Evolutionary conservation across 305 asterid species (phyloP).

Genomic region (Lippia alba): DNA sequence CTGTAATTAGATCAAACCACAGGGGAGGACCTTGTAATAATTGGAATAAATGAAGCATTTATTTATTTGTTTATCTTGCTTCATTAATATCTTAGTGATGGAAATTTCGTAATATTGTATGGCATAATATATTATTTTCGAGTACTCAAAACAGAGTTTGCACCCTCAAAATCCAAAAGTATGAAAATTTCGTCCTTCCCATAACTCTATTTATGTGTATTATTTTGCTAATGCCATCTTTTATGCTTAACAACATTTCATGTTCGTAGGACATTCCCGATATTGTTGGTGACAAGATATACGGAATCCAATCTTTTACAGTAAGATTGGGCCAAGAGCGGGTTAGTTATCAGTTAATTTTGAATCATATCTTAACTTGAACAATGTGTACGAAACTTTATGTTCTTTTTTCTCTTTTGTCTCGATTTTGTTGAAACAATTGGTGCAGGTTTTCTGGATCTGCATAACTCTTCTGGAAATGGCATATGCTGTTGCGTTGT

Average conservation of each 20-base stretch:
- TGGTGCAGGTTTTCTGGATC: constrained; percentile 67
- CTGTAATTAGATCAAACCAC: too few species aligned
- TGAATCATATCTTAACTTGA: background rate
- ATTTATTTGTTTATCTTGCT: too few species aligned
- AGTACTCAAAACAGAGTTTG: background rate
- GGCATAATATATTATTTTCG: background rate
- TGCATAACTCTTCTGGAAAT: constrained; percentile 85
- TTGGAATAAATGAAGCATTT: too few species aligned
- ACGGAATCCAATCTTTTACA: constrained; percentile 85
- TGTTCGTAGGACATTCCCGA: constrained; percentile 81
- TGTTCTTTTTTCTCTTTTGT: background rate
- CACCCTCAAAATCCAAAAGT: too few species aligned
- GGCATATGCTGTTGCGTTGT: constrained; percentile 81
- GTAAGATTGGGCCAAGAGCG: constrained; percentile 64
- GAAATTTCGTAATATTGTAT: background rate
- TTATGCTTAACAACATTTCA: constrained; percentile 1
- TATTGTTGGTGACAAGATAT: constrained; percentile 88
- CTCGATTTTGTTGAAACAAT: constrained; percentile 12
- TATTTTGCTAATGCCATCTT: background rate
- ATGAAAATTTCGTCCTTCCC: background rate
- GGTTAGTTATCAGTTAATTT: constrained; percentile 39
- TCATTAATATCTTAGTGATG: background rate
- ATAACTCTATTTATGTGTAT: background rate
- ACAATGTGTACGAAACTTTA: background rate
- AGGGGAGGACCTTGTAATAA: too few species aligned